These are phyloP conservation scores for Bathelium albidoporum DNA, from an alignment of 495 filamentous ascomycete species.

Conservation along the genomic window DNA sequence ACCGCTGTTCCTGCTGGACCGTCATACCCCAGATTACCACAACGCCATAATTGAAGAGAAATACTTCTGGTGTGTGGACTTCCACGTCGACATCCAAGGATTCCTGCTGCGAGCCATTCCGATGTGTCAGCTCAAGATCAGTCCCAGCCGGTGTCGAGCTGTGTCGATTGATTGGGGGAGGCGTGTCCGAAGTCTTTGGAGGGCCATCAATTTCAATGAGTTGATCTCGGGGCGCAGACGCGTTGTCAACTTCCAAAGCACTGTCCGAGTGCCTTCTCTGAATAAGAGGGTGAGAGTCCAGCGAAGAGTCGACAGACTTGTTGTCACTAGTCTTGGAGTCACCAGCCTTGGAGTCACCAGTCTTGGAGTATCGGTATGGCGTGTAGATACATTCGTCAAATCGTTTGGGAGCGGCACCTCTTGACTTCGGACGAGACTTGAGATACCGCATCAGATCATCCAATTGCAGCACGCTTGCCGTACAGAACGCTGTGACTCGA, in stretches of 20 bases:
- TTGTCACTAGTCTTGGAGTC: constrained; percentile 24
- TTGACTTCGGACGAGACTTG: constrained; percentile 64
- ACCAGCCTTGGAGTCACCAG: constrained; percentile 24
- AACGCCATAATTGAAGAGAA: constrained; percentile 96
- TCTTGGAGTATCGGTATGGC: constrained; percentile 64
- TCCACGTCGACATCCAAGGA: constrained; percentile 52
- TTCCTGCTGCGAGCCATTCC: neutral
- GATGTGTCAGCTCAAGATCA: neutral
- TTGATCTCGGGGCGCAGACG: constrained; percentile 27
- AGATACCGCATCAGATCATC: constrained; percentile 80
- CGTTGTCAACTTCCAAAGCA: constrained; percentile 32
- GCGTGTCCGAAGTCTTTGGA: constrained; percentile 20
- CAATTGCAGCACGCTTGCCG: constrained; percentile 78
- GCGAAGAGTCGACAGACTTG: constrained; percentile 4
- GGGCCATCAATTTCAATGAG: constrained; percentile 23
- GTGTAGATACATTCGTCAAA: constrained; percentile 98
- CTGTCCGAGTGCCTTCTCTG: constrained; percentile 33
- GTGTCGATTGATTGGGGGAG: neutral
- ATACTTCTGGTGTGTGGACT: constrained; percentile 86
- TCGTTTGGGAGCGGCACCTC: constrained; percentile 73
- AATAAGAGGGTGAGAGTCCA: neutral
- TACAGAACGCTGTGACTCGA: constrained; percentile 91
- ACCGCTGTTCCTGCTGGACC: constrained; percentile 66
- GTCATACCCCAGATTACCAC: constrained; percentile 99
- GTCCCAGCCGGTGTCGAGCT: neutral